Percentiles rank a stretch among this genome's conserved stretches.
phyloP scores from a whole-genome alignment of 805 yeast genomes.

The Isabelozyma gotoi region DNA sequence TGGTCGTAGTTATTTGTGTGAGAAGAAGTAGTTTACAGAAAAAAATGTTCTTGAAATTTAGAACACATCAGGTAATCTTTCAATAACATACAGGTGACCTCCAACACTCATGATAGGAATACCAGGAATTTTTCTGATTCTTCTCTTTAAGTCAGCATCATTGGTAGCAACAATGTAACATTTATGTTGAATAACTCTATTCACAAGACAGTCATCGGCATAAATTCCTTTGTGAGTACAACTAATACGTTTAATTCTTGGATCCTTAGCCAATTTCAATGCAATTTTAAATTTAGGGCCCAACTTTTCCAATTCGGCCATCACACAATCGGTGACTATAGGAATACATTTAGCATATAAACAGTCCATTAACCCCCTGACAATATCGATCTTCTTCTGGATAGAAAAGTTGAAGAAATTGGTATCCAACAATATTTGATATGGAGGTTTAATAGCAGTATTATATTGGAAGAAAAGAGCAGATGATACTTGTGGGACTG shows the following conservation, averaged over 20 bases:
- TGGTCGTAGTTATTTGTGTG: neutral
- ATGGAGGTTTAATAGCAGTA: constrained; percentile 95
- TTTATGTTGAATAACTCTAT: constrained; percentile 92
- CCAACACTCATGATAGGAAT: constrained; percentile 97
- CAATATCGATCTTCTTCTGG: constrained; percentile 91
- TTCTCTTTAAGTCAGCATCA: constrained; percentile 93
- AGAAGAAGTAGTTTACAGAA: neutral
- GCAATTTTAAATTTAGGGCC: constrained; percentile 97
- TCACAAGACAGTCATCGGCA: constrained; percentile 96
- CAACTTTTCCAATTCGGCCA: constrained; percentile 95
- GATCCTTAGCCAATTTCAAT: constrained; percentile 87
- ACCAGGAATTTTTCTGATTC: constrained; percentile 95
- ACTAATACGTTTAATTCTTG: constrained; percentile 79
- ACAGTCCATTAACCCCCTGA: constrained; percentile 97
- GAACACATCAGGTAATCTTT: constrained; percentile 93
- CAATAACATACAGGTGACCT: constrained; percentile 86
- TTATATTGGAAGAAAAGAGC: constrained; percentile 94
- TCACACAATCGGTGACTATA: constrained; percentile 92
- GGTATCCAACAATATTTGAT: constrained; percentile 93
- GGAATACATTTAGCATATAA: constrained; percentile 94
- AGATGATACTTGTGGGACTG: constrained; percentile 87
- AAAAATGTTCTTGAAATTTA: constrained; percentile 29
- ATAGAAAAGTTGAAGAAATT: constrained; percentile 95
- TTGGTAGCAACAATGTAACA: constrained; percentile 97
- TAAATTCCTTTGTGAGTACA: constrained; percentile 95